A percentile compares a stretch with the other conserved stretches of the same genome.
phyloP scores from a whole-genome alignment of 768 basidiomycete genomes.

The Rhodotorula toruloides region DNA sequence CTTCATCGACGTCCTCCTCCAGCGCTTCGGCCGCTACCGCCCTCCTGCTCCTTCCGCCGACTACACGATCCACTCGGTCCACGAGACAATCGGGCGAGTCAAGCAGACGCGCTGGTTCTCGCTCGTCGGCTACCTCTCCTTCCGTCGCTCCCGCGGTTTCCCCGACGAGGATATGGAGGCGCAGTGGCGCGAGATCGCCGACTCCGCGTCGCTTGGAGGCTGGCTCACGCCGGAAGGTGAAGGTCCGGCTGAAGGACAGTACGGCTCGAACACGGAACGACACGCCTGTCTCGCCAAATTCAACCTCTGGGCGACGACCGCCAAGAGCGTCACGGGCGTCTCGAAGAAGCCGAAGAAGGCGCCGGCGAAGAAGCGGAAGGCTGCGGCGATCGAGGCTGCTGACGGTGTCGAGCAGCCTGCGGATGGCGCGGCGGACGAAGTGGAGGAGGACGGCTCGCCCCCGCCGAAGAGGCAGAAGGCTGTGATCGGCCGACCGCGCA shows the following conservation, averaged over 20 bases:
- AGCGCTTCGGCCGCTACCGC: conserved; percentile 59
- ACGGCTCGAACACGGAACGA: conserved; percentile 43
- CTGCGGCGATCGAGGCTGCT: not conserved
- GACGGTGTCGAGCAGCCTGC: not conserved
- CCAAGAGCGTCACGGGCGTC: not conserved
- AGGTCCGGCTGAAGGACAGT: conserved; percentile 7
- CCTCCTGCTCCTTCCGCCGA: conserved; percentile 70
- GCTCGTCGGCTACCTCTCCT: conserved; percentile 57
- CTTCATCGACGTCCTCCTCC: conserved; percentile 66
- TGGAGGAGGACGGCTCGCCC: not conserved
- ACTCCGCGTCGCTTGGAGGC: not conserved
- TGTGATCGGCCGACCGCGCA: conserved; percentile 48
- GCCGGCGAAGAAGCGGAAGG: conserved; percentile 23
- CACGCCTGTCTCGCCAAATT: not conserved
- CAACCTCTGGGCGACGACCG: not conserved
- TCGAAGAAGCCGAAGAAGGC: not conserved
- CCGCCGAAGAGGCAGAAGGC: conserved; percentile 52
- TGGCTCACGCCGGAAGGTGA: not conserved
- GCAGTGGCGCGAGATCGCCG: not conserved
- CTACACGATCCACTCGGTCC: conserved; percentile 62
- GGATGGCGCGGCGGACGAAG: not conserved
- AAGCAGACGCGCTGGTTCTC: conserved; percentile 81
- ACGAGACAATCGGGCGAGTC: conserved; percentile 79
- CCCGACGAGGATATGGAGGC: conserved; percentile 52
- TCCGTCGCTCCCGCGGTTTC: conserved; percentile 53